Base-by-base conservation (phyloP, 1,284 basidiomycete genomes). In the Kwoniella shivajii region DNA sequence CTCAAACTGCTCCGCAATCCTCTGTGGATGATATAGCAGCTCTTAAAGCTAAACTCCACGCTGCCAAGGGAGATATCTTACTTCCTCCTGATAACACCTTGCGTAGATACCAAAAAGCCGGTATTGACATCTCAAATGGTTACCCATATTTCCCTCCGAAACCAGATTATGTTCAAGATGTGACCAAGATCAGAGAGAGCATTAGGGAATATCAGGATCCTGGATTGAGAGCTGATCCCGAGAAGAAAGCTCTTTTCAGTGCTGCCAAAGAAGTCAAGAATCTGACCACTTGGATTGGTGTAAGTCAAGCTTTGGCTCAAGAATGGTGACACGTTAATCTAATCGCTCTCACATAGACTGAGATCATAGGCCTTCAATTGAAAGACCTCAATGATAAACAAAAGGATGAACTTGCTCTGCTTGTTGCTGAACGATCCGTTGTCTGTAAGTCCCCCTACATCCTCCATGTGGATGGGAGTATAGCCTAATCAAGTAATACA, bases 201-300 rank as follows among this genome's bases (percentile, higher is more conserved):
- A 49, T 66, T 22, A 56, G 72, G 36, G 61, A 67, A 14, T 71
- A 75, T 52, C 52, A 65, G 20, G 71, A 75, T 53, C 71, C 73
- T 0, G 73, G 58, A 0, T 53, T 57, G 9, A 63, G 73, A 22
- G 73, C 73, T 49, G 73, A 75, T 51, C 56, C 53, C 20, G 67
- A 68, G 57, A 74, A 75, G 71, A 72, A 72, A 60, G 68, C 71
- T 0, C 61, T 75, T 31, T 69, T 75, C 30, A 60, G 59, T 6
- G 73, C 73, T 9, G 72, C 71, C 14, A 69, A 67, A 51, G 56
- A 70, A 50, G 71, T 73, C 24, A 59, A 29, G 11, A 46, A 74
- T 48, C 57, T 74, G 6, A 61, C 61, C 4, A 51, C 50, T 20
- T 54, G 52, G 51, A 71, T 74, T 34, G 72, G 73, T n/a, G 68